These are phyloP conservation scores for Odonthalia washingtoniensis DNA, from an alignment of 31 red algal genomes.

Conservation along the genomic window DNA sequence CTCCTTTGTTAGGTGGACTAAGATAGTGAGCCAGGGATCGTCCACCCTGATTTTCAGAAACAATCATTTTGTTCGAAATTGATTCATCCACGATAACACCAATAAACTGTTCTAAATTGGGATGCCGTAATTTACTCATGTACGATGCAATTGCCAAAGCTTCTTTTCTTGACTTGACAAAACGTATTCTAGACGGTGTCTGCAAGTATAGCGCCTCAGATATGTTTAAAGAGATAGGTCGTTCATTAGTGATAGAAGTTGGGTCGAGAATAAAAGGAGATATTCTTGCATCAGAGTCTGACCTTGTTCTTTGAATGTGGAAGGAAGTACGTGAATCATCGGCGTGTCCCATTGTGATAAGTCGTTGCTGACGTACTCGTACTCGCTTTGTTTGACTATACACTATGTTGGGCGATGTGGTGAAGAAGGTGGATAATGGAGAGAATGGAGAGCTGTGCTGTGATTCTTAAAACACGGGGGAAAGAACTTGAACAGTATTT, in stretches of 20 bases:
- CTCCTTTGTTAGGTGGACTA: background rate
- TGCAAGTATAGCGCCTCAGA: background rate
- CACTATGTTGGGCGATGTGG: no score
- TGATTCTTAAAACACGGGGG: no score
- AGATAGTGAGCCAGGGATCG: background rate
- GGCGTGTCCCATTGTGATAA: no score
- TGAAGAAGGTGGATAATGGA: no score
- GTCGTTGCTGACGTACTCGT: no score
- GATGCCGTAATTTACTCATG: background rate
- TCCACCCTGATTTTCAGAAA: background rate
- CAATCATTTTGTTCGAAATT: background rate
- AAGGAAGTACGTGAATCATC: no score
- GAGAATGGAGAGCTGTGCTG: no score
- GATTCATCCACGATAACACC: background rate
- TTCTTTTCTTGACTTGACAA: background rate
- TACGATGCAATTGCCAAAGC: background rate
- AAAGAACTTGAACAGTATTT: background rate
- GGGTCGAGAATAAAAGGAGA: slow-evolving; percentile 2
- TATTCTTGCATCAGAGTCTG: background rate
- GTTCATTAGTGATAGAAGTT: background rate
- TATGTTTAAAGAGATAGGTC: background rate
- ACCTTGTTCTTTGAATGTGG: background rate
- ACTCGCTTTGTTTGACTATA: no score
- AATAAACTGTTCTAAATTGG: background rate
- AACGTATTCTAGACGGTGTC: background rate